phyloP scores from a whole-genome alignment of 345 rosid species.

The Reutealis trisperma region DNA sequence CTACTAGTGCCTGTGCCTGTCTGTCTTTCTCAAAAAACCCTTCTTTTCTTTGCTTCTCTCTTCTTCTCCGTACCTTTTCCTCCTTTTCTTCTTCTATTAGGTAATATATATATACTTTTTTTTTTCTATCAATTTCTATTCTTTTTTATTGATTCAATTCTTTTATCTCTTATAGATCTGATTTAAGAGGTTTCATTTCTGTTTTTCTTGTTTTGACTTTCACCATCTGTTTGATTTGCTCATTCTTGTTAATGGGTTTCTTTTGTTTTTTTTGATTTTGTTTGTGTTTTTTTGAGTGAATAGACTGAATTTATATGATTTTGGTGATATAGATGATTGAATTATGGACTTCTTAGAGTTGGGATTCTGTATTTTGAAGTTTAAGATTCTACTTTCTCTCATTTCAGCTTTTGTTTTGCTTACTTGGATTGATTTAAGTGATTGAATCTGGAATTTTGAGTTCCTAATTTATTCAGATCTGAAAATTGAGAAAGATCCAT shows the following conservation, averaged over 20 bases:
- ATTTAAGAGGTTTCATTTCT: background rate
- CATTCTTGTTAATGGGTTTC: background rate
- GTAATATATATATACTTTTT: background rate
- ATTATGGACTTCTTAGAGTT: background rate
- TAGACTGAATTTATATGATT: too few species aligned
- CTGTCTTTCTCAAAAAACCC: background rate
- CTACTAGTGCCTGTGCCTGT: background rate
- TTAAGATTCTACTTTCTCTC: background rate
- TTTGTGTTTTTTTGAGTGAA: background rate
- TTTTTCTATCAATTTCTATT: too few species aligned
- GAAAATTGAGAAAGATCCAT: background rate
- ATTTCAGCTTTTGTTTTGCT: background rate
- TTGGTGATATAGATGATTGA: background rate
- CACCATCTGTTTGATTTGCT: background rate
- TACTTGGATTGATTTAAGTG: background rate
- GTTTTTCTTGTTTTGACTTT: background rate
- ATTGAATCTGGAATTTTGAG: slow-evolving; percentile 1
- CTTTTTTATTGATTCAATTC: background rate
- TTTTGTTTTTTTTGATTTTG: background rate
- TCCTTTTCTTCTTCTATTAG: background rate
- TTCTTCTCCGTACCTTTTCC: background rate
- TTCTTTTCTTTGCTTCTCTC: background rate
- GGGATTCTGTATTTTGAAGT: background rate
- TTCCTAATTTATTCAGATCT: slow-evolving; percentile 9
- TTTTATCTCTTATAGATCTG: background rate